phyloP scores from a whole-genome alignment of 2,329 filamentous ascomycete species.

The Alternaria infectoria region DNA sequence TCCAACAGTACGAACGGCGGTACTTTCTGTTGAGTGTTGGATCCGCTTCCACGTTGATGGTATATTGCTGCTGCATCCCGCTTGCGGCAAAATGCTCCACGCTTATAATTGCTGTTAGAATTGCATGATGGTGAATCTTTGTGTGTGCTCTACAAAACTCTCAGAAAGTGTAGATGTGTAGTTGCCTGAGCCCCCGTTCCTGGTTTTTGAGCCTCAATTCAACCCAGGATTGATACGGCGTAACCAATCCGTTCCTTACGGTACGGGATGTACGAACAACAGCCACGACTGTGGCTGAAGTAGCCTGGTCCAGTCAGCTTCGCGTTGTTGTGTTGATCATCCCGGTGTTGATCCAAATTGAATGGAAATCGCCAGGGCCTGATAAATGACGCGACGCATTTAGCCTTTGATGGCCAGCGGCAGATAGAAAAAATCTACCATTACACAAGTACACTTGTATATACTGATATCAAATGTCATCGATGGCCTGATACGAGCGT shows the following conservation, averaged over 20 bases:
- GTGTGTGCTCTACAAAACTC: no score
- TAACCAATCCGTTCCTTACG: neutral
- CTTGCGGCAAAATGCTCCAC: neutral
- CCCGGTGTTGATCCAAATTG: neutral
- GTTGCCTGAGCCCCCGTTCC: neutral
- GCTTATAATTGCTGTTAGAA: neutral
- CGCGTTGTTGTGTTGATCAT: neutral
- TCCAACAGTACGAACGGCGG: constrained; percentile 1
- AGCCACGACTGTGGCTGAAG: neutral
- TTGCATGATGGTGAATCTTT: neutral
- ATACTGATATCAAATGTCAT: neutral
- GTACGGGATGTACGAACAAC: neutral
- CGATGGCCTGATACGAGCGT: neutral
- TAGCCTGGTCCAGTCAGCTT: neutral
- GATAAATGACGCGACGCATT: constrained; percentile 26
- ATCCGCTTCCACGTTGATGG: neutral
- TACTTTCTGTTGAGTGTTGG: constrained; percentile 18
- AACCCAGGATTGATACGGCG: neutral
- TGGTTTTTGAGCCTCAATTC: neutral
- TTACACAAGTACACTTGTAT: constrained; percentile 4
- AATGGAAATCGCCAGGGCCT: constrained; percentile 18
- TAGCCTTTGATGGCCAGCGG: constrained; percentile 31
- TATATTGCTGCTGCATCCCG: neutral
- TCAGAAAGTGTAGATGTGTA: neutral
- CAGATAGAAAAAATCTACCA: constrained; percentile 11